Percentiles rank a stretch among this genome's conserved stretches.
phyloP scores from a whole-genome alignment of 2,329 filamentous ascomycete genomes.

The Epichloe elymi region DNA sequence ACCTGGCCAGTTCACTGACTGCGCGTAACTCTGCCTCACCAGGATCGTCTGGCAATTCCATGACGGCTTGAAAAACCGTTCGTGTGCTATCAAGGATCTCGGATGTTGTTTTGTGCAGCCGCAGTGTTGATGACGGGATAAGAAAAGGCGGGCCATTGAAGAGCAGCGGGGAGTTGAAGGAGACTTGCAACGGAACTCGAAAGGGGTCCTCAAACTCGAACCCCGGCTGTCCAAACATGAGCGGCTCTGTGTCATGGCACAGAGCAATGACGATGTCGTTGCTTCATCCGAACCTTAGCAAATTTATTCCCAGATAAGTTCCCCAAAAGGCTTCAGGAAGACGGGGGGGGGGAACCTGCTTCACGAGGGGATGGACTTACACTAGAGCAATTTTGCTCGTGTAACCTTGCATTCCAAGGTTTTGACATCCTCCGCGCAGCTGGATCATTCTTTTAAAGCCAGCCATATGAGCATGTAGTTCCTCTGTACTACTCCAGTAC shows the following conservation, averaged over 20 bases:
- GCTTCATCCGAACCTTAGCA: slow-evolving; percentile 17
- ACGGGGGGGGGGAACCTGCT: neutral
- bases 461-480: slow-evolving; percentile 31
- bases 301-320: neutral
- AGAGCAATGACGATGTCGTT: slow-evolving; percentile 35
- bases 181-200: slow-evolving; percentile 26
- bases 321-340: neutral
- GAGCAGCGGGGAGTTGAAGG: slow-evolving; percentile 35
- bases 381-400: slow-evolving; percentile 35
- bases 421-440: slow-evolving; percentile 31
- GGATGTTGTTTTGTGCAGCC: slow-evolving; percentile 33
- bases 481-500: slow-evolving; percentile 36
- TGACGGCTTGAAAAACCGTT: slow-evolving; percentile 29
- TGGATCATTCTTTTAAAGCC: slow-evolving; percentile 36
- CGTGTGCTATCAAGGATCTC: slow-evolving; percentile 39
- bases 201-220: slow-evolving; percentile 29
- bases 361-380: slow-evolving; percentile 20
- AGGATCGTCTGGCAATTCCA: slow-evolving; percentile 24
- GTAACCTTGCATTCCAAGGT: slow-evolving; percentile 32
- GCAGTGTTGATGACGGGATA: slow-evolving; percentile 25
- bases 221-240: slow-evolving; percentile 25
- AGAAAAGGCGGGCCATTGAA: slow-evolving; percentile 28
- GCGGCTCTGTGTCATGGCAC: slow-evolving; percentile 31
- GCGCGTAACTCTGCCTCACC: slow-evolving; percentile 24
- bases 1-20: slow-evolving; percentile 25